Base-by-base conservation (phyloP, 1,139 yeast species). In the Arxiozyma slooffiae region DNA sequence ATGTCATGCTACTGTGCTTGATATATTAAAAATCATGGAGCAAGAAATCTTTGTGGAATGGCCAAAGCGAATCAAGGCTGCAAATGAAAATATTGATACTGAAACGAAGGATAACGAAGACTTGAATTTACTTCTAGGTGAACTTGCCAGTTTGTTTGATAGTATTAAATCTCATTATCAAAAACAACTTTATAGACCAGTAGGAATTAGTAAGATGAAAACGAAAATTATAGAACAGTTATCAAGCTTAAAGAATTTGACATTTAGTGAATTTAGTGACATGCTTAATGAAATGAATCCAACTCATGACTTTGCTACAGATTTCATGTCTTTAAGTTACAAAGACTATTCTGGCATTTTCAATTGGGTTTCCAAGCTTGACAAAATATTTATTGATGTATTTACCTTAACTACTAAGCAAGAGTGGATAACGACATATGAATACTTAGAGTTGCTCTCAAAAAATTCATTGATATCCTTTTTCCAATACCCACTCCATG, bases 341-440 rank as follows among this genome's bases (percentile, higher is more conserved):
- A 52, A 57, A 23, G 50, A 58, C 16, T 60, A 59, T 47, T 56
- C 57, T 38, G 55, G 44, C 3, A 60, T 64, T 18, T 44, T 62
- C 21, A 51, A 52, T 6, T 66, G 85, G 65, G 72, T 88, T 37
- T 78, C 77, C 53, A 77, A 77, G 49, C 67, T 90, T 54, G 92
- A 92, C 66, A 71, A 74, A 38, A 71, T 87, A 9, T 76, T 85
- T 41, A 73, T 79, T 1, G 77, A 78, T 4, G 75, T 84, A 45
- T 81, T 85, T 61, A 73, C 72, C 36, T 77, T 81, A 22, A 78
- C 86, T 24, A 75, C 80, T 37, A 67, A 81, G 18, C 80, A 78
- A 53, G 96, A 90, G 61, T 92, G 97, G 97, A 74, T 88, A 54
- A 77, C 77, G 52, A 77, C 82, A 7, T 85, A 79, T 63, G 94